These are phyloP conservation scores for Jamesozyma lodderae DNA, from an alignment of 805 yeast genomes.

Conservation along the genomic window DNA sequence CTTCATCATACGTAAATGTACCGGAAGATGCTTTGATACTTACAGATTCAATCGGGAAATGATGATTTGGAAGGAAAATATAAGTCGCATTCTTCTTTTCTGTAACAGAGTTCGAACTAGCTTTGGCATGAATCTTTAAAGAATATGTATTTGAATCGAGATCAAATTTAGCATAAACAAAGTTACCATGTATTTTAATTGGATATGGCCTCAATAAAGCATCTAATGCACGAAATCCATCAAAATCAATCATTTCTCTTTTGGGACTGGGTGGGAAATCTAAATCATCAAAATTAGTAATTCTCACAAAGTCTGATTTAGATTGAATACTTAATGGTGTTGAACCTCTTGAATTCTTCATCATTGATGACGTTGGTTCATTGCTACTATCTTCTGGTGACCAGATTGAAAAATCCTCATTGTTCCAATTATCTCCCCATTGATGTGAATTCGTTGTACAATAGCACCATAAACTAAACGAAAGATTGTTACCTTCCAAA, in stretches of 20 bases:
- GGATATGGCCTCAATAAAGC: constrained; percentile 77
- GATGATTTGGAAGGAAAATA: constrained; percentile 64
- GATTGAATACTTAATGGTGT: not conserved
- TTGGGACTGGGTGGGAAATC: constrained; percentile 7
- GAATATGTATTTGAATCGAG: constrained; percentile 38
- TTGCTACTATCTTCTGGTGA: constrained; percentile 45
- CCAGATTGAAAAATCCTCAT: constrained; percentile 88
- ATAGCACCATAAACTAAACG: constrained; percentile 84
- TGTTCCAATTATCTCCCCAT: constrained; percentile 90
- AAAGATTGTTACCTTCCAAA: constrained; percentile 60
- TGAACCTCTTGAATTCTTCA: too few relatives aligned
- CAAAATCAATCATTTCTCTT: constrained; percentile 10
- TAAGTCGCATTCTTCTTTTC: constrained; percentile 40
- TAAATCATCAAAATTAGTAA: constrained; percentile 5
- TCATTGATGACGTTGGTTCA: not conserved
- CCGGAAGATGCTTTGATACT: constrained; percentile 51
- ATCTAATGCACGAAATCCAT: constrained; percentile 64
- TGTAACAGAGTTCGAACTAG: constrained; percentile 9
- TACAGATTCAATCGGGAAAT: constrained; percentile 45
- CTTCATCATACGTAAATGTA: constrained; percentile 40
- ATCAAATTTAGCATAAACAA: constrained; percentile 51
- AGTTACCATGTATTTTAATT: constrained; percentile 50
- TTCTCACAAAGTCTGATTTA: constrained; percentile 5
- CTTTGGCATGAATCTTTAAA: constrained; percentile 37
- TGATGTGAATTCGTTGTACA: constrained; percentile 61